Base-by-base conservation (phyloP, 23 red algal genomes). In the Gracilaria domingensis region DNA sequence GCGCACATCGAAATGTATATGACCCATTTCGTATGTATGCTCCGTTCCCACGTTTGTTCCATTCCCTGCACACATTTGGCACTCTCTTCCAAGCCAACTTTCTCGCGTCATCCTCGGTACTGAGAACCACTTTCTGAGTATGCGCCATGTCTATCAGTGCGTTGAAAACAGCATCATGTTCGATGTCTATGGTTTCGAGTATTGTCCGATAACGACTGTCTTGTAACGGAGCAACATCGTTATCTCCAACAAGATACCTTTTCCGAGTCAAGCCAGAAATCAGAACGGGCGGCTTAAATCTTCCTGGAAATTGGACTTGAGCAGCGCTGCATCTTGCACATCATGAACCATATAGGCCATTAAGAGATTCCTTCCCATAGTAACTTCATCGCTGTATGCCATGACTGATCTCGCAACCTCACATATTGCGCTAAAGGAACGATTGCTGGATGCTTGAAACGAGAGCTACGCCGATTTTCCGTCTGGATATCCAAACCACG, bases 341-440 rank as follows among this genome's bases (percentile, higher is more conserved):
- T 95, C 66, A 42, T 73, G 81, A 28, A 95, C 96, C 20, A 98
- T 75, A 79, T 93, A 98, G 9, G 85, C 87, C 25, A 50, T 28
- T 24, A 35, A 56, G 54, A 66, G 44, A 51, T 60, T 28, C 36
- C 49, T 74, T 40, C 79, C 78, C 25, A 98, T 56, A 12, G 80
- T 77, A 24, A 56, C 48, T 69, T 98, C 85, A 96, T 89, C 11
- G 97, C 80, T 39, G 44, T 36, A 70, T 90, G 90, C 93, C 97
- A 36, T 55, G 61, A 49, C 51, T 81, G 57, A 67, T 98, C 91
- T 12, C 56, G 62, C 17, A 95, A 74, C 17, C 49, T 64, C 0
- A 98, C 66, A 79, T 79, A 51, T 2, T 94, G 82, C 16, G 93
- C 97, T 11, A 98, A 62, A 40, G 97, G 97, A 33, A 93, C 97